Conservation (phyloP, 2,329 filamentous ascomycete genomes). For the Gaeumannomyces sp. region DNA sequence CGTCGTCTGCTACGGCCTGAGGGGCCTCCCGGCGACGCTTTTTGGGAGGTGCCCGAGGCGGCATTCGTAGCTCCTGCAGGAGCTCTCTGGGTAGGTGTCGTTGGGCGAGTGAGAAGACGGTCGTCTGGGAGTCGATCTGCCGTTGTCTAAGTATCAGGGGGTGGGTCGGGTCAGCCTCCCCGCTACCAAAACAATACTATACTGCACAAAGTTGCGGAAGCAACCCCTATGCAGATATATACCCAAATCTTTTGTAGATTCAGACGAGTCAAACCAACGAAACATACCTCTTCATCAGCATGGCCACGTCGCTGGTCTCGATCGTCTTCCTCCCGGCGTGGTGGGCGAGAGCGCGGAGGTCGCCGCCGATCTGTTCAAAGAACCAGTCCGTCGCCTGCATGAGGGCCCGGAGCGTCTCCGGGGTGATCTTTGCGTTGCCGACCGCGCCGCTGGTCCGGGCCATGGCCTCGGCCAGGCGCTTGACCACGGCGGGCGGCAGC, state of each 20-base stretch:
- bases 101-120: constrained; percentile 79
- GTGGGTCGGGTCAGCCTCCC: constrained; percentile 19
- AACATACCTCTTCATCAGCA: constrained; percentile 75
- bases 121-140: constrained; percentile 63
- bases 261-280: constrained; percentile 13
- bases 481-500: constrained; percentile 67
- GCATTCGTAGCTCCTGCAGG: constrained; percentile 74
- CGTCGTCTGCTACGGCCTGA: constrained; percentile 33
- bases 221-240: background rate
- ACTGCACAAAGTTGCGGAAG: background rate
- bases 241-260: constrained; percentile 2
- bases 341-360: constrained; percentile 70
- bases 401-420: constrained; percentile 68
- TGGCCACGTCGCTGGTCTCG: constrained; percentile 75
- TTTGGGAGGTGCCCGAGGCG: constrained; percentile 46
- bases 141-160: constrained; percentile 56
- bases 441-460: constrained; percentile 55
- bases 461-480: constrained; percentile 65
- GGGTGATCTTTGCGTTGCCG: constrained; percentile 62
- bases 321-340: constrained; percentile 82
- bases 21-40: constrained; percentile 29
- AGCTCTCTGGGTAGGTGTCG: constrained; percentile 76
- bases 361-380: constrained; percentile 80
- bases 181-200: constrained; percentile 15
- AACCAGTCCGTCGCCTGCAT: constrained; percentile 84